These are phyloP conservation scores for Oryza glumipatula DNA, from an alignment of 176 grass and related monocot genomes.

Conservation along the genomic window DNA sequence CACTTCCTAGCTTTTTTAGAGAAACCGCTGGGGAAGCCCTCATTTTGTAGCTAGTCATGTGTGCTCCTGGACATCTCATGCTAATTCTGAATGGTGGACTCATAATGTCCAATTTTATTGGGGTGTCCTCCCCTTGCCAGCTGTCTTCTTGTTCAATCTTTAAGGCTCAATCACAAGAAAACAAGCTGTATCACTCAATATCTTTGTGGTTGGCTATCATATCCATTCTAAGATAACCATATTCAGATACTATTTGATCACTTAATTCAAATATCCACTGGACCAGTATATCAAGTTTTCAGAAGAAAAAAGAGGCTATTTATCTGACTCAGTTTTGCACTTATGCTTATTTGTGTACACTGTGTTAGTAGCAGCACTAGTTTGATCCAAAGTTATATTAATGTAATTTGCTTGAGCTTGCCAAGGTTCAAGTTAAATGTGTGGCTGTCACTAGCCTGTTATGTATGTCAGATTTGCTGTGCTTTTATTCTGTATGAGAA, in stretches of 20 bases:
- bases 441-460: neutral
- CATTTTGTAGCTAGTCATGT: neutral
- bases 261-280: neutral
- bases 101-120: slow-evolving; percentile 13
- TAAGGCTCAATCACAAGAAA: neutral
- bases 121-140: neutral
- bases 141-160: neutral
- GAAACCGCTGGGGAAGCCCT: too few relatives aligned
- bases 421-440: neutral
- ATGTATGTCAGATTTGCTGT: slow-evolving; percentile 22
- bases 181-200: neutral
- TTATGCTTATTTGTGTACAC: neutral
- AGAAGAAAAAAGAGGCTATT: neutral
- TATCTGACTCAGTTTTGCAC: neutral
- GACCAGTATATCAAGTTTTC: neutral
- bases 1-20: neutral
- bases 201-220: neutral
- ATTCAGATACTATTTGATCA: neutral
- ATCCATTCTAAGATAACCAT: neutral
- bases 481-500: slow-evolving; percentile 10
- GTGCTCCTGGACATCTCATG: neutral
- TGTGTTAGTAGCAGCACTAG: neutral
- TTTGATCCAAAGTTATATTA: too few relatives aligned
- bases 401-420: too few relatives aligned
- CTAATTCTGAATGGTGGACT: neutral